Percentiles rank a stretch among this genome's conserved stretches.
phyloP scores from a whole-genome alignment of 371 early-diverging fungal species.

The Rhizopus microsporus region DNA sequence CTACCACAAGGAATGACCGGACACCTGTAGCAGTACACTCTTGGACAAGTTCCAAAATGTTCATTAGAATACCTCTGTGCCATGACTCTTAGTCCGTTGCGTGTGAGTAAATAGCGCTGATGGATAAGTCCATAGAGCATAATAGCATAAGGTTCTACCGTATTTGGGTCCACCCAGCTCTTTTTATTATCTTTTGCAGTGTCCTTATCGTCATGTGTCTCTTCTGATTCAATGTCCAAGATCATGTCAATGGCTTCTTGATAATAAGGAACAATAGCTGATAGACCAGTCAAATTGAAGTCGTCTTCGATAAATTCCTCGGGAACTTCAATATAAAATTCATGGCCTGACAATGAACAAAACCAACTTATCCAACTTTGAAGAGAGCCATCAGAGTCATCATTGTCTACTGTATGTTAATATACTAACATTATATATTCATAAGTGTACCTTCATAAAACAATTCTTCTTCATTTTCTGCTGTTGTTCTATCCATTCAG shows the following conservation, averaged over 20 bases:
- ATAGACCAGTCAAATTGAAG: constrained; percentile 94
- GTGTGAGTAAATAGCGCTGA: constrained; percentile 80
- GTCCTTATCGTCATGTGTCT: constrained; percentile 3
- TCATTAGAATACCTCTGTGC: constrained; percentile 73
- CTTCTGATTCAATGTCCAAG: constrained; percentile 79
- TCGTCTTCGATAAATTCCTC: constrained; percentile 91
- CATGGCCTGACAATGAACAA: constrained; percentile 80
- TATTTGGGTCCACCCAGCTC: constrained; percentile 39
- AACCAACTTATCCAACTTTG: constrained; percentile 90
- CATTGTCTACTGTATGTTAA: constrained; percentile 11
- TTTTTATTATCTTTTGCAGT: constrained; percentile 5
- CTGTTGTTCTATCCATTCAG: neutral
- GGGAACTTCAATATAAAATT: constrained; percentile 85
- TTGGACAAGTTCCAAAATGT: constrained; percentile 86
- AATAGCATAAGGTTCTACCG: constrained; percentile 58
- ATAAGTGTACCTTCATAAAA: neutral
- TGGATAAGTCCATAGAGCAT: constrained; percentile 83
- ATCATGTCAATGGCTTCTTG: constrained; percentile 85
- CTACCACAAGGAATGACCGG: constrained; percentile 85
- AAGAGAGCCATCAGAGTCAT: constrained; percentile 32
- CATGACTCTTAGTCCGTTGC: constrained; percentile 76
- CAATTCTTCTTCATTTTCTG: constrained; percentile 9
- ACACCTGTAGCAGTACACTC: constrained; percentile 75
- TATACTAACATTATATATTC: neutral
- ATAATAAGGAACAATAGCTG: constrained; percentile 80